Evolutionary conservation across 2,329 filamentous ascomycete species (phyloP).

Genomic region (Fusarium buharicum): DNA sequence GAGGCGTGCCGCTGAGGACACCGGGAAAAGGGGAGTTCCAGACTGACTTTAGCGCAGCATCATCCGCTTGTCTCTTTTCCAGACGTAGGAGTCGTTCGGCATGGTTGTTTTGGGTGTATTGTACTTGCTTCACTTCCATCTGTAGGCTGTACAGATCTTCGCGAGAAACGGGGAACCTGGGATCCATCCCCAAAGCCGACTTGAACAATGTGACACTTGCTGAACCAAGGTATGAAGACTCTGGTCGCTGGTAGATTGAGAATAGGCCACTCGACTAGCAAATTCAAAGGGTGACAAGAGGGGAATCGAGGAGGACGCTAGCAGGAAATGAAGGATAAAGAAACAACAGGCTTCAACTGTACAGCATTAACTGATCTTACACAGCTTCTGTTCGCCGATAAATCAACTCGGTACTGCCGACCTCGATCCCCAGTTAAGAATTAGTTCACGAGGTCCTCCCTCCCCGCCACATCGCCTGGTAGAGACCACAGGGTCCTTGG

Average conservation of each 20-base stretch:
- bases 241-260: not conserved
- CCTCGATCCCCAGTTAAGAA: constrained; percentile 48
- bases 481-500: constrained; percentile 41
- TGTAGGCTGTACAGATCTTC: constrained; percentile 75
- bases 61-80: constrained; percentile 74
- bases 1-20: constrained; percentile 81
- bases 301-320: constrained; percentile 13
- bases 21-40: constrained; percentile 97
- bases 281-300: constrained; percentile 6
- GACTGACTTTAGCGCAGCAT: constrained; percentile 80
- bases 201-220: constrained; percentile 1
- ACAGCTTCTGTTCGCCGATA: constrained; percentile 10
- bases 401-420: constrained; percentile 40
- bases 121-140: constrained; percentile 76
- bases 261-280: not conserved
- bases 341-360: constrained; percentile 16
- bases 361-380: constrained; percentile 25
- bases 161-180: constrained; percentile 66
- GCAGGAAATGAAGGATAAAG: constrained; percentile 16
- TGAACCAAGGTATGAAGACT: not conserved
- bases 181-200: constrained; percentile 66
- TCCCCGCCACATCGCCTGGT: constrained; percentile 59
- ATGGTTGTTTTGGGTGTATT: constrained; percentile 70
- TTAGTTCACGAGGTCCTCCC: constrained; percentile 54
- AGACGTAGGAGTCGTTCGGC: constrained; percentile 69